Percentiles rank a stretch among this genome's conserved stretches.
Conservation (phyloP, 2,329 filamentous ascomycete species). For the Botrytis paeoniae region DNA sequence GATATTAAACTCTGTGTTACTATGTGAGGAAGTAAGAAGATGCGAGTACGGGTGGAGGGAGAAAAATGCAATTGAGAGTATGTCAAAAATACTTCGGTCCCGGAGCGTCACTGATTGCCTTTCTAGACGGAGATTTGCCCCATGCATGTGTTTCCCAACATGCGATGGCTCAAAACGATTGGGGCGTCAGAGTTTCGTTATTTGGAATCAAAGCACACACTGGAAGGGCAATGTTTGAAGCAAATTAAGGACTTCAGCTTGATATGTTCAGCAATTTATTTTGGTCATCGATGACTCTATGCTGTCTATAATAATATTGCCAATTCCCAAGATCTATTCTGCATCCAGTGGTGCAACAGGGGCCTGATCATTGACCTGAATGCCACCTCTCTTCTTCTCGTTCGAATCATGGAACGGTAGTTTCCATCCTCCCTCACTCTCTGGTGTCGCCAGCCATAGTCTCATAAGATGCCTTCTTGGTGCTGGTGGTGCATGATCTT, state of each 20-base stretch:
- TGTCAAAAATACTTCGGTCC: neutral
- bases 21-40: constrained; percentile 1
- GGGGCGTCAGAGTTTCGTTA: neutral
- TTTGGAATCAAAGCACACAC: neutral
- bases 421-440: constrained; percentile 80
- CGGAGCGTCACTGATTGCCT: neutral
- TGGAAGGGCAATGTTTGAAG: neutral
- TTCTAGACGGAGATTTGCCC: neutral
- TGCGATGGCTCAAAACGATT: neutral
- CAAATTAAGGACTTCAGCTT: neutral
- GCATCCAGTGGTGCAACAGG: constrained; percentile 75
- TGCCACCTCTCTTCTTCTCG: constrained; percentile 84
- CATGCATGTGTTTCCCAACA: neutral
- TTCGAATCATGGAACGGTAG: constrained; percentile 77
- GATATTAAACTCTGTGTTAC: neutral
- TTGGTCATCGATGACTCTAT: neutral
- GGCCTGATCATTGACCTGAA: constrained; percentile 79
- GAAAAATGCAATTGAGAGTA: neutral
- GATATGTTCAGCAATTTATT: neutral
- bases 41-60: neutral
- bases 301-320: constrained; percentile 10
- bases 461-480: constrained; percentile 77
- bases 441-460: constrained; percentile 79
- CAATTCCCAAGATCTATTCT: constrained; percentile 49
- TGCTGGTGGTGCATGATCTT: constrained; percentile 63